Percentiles rank a stretch among this genome's conserved stretches.
These are phyloP conservation scores for Pyricularia sp. DNA, from an alignment of 2,329 filamentous ascomycete species.

Conservation along the genomic window DNA sequence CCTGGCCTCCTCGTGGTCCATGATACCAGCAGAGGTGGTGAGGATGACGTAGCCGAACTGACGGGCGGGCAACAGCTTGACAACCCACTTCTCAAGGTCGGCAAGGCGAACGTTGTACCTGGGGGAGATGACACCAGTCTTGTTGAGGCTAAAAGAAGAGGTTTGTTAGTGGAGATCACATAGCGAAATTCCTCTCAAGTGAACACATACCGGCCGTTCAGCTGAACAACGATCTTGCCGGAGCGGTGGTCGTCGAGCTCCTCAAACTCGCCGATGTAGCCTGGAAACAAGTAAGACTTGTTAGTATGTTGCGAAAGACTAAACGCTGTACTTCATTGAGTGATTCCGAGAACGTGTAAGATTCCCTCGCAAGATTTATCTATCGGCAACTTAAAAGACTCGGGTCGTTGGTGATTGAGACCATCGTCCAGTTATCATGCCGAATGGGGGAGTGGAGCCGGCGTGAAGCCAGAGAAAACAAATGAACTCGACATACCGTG, in stretches of 20 bases:
- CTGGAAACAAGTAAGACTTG: conserved; percentile 45
- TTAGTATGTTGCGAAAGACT: conserved; percentile 73
- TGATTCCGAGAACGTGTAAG: conserved; percentile 90
- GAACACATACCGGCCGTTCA: conserved; percentile 63
- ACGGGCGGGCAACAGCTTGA: conserved; percentile 97
- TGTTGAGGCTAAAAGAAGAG: conserved; percentile 53
- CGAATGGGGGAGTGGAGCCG: conserved; percentile 39
- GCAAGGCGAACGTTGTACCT: conserved; percentile 98
- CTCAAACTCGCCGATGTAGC: conserved; percentile 99
- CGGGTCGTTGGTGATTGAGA: conserved; percentile 72
- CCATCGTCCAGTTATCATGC: conserved; percentile 99
- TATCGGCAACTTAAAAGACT: conserved; percentile 99
- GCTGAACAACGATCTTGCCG: conserved; percentile 99
- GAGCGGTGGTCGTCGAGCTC: conserved; percentile 99
- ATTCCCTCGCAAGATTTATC: conserved; percentile 70
- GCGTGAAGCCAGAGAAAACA: conserved; percentile 1
- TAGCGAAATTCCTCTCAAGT: conserved; percentile 7
- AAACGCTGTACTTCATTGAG: conserved; percentile 79
- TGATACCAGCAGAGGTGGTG: conserved; percentile 97
- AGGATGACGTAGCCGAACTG: conserved; percentile 99
- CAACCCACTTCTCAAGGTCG: conserved; percentile 99
- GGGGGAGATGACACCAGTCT: conserved; percentile 97
- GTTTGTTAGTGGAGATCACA: conserved; percentile 14
- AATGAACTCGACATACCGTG: conserved; percentile 65
- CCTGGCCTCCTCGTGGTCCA: conserved; percentile 99